Conservation (phyloP, 371 early-diverging fungal genomes). For the Syncephalastrum contaminatum region DNA sequence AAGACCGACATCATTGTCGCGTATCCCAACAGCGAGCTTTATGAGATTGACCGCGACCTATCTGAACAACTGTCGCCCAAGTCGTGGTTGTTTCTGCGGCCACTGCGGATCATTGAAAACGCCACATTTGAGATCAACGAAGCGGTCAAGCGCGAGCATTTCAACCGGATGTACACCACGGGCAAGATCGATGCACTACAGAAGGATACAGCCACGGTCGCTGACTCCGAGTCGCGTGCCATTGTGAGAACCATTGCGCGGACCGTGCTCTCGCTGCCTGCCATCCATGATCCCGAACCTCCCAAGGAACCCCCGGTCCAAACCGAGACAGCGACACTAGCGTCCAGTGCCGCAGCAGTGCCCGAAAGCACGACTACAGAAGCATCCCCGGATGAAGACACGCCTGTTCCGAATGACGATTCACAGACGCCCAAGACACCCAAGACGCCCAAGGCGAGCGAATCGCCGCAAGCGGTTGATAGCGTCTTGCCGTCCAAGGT, state of each 20-base stretch:
- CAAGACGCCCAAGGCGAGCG: no score
- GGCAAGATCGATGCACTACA: conserved; percentile 31
- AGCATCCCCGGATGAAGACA: no score
- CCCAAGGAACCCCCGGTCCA: no score
- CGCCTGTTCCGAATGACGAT: no score
- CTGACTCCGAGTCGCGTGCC: conserved; percentile 10
- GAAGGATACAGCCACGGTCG: conserved; percentile 18
- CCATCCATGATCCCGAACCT: background rate
- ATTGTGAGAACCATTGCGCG: conserved; percentile 30
- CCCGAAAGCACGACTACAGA: no score
- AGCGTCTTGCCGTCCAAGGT: no score
- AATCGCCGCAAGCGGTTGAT: no score
- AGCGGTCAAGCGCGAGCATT: conserved; percentile 38
- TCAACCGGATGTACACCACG: conserved; percentile 45
- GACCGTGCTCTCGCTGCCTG: conserved; percentile 24
- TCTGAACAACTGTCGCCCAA: conserved; percentile 41
- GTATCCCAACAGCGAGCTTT: conserved; percentile 36
- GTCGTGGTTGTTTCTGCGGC: conserved; percentile 40
- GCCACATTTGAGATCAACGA: conserved; percentile 39
- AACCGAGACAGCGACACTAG: no score
- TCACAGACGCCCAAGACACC: no score
- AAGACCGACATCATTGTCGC: conserved; percentile 44
- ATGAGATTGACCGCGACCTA: conserved; percentile 38
- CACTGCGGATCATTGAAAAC: conserved; percentile 32
- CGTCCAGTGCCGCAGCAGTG: no score